A percentile compares a stretch with the other conserved stretches of the same genome.
These are phyloP conservation scores for Phialocephala subalpina DNA, from an alignment of 2,329 filamentous ascomycete species.

Conservation along the genomic window DNA sequence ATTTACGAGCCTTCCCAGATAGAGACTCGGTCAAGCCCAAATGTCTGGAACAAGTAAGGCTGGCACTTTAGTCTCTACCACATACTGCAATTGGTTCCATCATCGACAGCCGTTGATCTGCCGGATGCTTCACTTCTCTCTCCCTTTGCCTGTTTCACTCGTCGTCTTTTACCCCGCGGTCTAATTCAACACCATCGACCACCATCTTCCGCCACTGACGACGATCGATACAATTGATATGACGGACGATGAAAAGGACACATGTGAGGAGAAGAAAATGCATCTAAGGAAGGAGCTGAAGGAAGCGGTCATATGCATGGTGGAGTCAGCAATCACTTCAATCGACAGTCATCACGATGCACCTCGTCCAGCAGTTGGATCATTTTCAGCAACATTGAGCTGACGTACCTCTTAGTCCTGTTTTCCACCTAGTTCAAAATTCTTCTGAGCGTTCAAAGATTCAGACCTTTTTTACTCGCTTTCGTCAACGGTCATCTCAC, in stretches of 20 bases:
- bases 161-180: slow-evolving; percentile 13
- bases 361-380: background rate
- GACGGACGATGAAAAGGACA: background rate
- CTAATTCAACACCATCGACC: background rate
- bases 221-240: background rate
- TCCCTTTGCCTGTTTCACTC: slow-evolving; percentile 9
- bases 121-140: slow-evolving; percentile 15
- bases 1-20: background rate
- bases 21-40: background rate
- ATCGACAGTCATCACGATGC: background rate
- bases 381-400: no score
- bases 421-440: no score
- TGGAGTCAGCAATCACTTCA: background rate
- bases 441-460: no score
- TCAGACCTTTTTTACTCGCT: no score
- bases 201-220: slow-evolving; percentile 16
- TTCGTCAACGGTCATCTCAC: no score
- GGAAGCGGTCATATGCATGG: slow-evolving; percentile 1
- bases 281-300: background rate
- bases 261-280: background rate
- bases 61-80: background rate
- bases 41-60: slow-evolving; percentile 1
- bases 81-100: background rate
- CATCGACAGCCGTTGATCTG: background rate
- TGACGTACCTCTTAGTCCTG: no score